These are phyloP conservation scores for Leptodontidium sp. DNA, from an alignment of 2,329 filamentous ascomycete species.

Conservation along the genomic window DNA sequence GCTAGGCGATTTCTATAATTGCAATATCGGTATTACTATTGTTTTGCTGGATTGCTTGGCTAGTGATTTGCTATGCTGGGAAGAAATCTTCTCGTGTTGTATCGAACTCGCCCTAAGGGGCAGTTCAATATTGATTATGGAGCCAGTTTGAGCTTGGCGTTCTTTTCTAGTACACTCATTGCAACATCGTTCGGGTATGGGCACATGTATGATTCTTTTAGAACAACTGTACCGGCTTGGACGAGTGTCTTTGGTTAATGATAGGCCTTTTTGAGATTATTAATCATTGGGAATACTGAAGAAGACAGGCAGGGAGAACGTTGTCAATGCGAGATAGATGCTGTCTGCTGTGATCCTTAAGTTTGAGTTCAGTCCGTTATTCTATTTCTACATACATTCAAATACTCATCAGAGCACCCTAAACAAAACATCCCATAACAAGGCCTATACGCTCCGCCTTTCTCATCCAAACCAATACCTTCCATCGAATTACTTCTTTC, in stretches of 20 bases:
- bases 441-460: background rate
- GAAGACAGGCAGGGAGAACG: background rate
- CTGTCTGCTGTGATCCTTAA: background rate
- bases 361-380: background rate
- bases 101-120: too few relatives aligned
- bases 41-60: too few relatives aligned
- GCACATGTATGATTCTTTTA: background rate
- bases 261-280: background rate
- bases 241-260: background rate
- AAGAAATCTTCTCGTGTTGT: too few relatives aligned
- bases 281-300: background rate
- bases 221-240: background rate
- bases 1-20: too few relatives aligned
- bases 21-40: too few relatives aligned
- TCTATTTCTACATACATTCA: conserved; percentile 8
- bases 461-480: background rate
- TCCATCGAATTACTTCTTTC: background rate
- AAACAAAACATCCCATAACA: conserved; percentile 10
- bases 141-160: too few relatives aligned
- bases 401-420: conserved; percentile 3
- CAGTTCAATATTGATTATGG: too few relatives aligned
- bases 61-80: too few relatives aligned
- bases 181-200: background rate
- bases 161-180: too few relatives aligned
- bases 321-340: background rate